Evolutionary conservation across 2,329 filamentous ascomycete species (phyloP).

Genomic region (Sarocladium oryzae): DNA sequence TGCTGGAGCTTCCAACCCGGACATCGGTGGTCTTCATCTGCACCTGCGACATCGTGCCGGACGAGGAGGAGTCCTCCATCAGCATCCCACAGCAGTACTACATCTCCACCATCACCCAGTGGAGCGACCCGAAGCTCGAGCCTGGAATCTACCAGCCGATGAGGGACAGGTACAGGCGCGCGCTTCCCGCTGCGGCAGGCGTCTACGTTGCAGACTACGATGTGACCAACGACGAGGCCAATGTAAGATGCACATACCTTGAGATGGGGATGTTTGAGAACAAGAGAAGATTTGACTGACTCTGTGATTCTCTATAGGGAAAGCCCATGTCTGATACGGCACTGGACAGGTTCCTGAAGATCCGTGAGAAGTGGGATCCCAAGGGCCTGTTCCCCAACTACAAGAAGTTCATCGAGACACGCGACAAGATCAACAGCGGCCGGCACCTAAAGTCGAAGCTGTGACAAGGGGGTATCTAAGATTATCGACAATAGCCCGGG

Average conservation of each 20-base stretch:
- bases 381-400: too few relatives aligned
- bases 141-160: background rate
- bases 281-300: background rate
- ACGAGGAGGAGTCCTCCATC: background rate
- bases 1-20: background rate
- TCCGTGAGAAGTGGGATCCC: slow-evolving; percentile 3
- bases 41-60: background rate
- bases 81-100: background rate
- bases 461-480: too few relatives aligned
- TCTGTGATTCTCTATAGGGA: background rate
- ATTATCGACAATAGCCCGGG: too few relatives aligned
- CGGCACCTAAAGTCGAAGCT: background rate
- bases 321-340: background rate
- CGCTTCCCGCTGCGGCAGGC: background rate
- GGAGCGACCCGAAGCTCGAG: background rate
- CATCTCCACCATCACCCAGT: background rate
- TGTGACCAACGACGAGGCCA: background rate
- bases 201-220: background rate
- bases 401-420: too few relatives aligned
- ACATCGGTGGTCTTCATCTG: background rate
- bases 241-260: background rate
- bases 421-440: too few relatives aligned
- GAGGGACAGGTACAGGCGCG: background rate
- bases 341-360: background rate
- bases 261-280: too few relatives aligned